Base-by-base conservation (phyloP, 2,329 filamentous ascomycete genomes). In the Claviceps monticola region DNA sequence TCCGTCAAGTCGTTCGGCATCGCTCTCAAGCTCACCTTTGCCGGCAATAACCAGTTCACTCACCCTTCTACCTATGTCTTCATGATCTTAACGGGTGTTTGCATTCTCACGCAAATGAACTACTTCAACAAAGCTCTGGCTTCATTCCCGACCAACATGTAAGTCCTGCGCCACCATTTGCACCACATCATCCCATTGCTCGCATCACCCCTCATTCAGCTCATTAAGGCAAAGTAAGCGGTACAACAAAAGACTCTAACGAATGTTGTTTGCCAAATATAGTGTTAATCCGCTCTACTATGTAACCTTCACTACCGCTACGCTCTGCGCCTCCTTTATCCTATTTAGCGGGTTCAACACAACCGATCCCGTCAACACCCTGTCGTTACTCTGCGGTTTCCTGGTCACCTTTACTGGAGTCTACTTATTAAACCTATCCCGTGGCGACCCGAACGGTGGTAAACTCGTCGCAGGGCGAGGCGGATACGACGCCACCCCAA, bases 91-190 rank as follows among this genome's bases (percentile, higher is more conserved):
- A 93, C 90, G 0, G 76, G 78, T 3, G 88, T 96, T 57, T 98
- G 93, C 73, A 97, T 98, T 64, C 68, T 98, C 59, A 96, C 90
- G 8, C 93, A 98, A 74, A 97, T 98, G 93, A 98, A 98, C 70
- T 98, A 98, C 70, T 95, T 98, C 71, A 98, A 98, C 76, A 98
- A 98, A 70, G 93, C 93, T 7, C 73, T 98, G 54, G 94, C 88
- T 68, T 89, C 94, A 62, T 98, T 97, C 70, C 91, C 88, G 34
- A 96, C 93, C 36, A 95, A 94, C 61, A 95, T 98, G 90, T 95
- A 78, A 66, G 86, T 46, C 74, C 23, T 45, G 23, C 16, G 17
- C 23, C 17, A 38, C 19, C 29, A 34, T 9, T 45, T 16, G 19
- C 42, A 21, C 26, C 34, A 1, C 29, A 29, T 37, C 21, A 37